These are phyloP conservation scores for Sphagnurus paluster DNA, from an alignment of 1,284 basidiomycete genomes.

Conservation along the genomic window DNA sequence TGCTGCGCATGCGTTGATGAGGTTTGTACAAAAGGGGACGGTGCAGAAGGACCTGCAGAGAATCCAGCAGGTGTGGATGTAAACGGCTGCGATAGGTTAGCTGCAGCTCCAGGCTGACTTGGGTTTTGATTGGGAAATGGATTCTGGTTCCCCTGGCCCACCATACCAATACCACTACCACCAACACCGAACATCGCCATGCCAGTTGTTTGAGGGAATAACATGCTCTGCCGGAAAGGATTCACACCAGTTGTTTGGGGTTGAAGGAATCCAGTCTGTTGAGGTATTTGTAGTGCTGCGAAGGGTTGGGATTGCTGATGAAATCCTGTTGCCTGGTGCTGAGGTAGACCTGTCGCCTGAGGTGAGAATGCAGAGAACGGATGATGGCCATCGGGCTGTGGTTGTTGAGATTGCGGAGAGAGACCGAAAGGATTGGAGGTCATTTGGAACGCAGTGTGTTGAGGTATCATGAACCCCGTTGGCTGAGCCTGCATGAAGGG, in stretches of 20 bases:
- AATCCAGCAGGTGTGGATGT: conserved; percentile 17
- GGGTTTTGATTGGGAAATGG: conserved; percentile 11
- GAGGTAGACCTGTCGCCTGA: conserved; percentile 40
- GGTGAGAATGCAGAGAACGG: conserved; percentile 55
- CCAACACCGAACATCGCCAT: conserved; percentile 42
- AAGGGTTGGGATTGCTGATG: conserved; percentile 26
- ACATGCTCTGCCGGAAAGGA: conserved; percentile 66
- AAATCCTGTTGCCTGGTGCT: conserved; percentile 23
- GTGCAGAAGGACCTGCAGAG: conserved; percentile 16
- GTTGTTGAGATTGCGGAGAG: conserved; percentile 31
- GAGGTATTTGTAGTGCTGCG: conserved; percentile 19
- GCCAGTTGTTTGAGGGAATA: conserved; percentile 72
- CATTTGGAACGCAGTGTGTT: conserved; percentile 43
- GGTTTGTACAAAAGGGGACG: conserved; percentile 12
- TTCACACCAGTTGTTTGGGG: conserved; percentile 72
- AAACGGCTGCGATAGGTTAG: conserved; percentile 12
- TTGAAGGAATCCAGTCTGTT: conserved; percentile 42
- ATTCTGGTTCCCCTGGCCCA: conserved; percentile 14
- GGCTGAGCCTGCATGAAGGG: conserved; percentile 50
- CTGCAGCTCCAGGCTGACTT: not conserved
- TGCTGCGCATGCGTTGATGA: conserved; percentile 11
- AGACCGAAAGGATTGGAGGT: conserved; percentile 46
- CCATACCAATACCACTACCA: conserved; percentile 3
- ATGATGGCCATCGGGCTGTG: conserved; percentile 48
- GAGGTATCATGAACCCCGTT: conserved; percentile 57